phyloP scores from a whole-genome alignment of 805 yeast species.

The Kregervanrija fluxuum region DNA sequence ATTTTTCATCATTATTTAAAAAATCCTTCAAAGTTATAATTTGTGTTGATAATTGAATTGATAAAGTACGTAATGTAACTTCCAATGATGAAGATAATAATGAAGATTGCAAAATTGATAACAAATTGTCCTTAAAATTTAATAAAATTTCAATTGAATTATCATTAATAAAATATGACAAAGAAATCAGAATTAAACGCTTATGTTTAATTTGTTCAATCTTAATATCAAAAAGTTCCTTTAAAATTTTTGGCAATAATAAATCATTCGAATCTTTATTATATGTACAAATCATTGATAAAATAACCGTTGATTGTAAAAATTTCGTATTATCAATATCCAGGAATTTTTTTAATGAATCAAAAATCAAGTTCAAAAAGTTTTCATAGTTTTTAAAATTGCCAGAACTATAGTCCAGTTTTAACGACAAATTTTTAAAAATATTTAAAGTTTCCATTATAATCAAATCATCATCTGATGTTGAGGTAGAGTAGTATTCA shows the following conservation, averaged over 20 bases:
- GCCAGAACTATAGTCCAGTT: slow-evolving; percentile 11
- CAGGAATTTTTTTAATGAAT: slow-evolving; percentile 36
- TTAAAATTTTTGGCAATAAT: slow-evolving; percentile 41
- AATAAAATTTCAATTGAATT: slow-evolving; percentile 22
- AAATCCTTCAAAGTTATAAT: slow-evolving; percentile 44
- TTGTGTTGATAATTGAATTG: slow-evolving; percentile 58
- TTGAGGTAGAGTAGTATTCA: slow-evolving; percentile 25
- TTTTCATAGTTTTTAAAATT: slow-evolving; percentile 7
- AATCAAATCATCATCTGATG: slow-evolving; percentile 26
- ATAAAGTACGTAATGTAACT: slow-evolving; percentile 58
- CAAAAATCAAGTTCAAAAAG: slow-evolving; percentile 24
- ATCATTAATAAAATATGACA: slow-evolving; percentile 8
- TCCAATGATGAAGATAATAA: slow-evolving; percentile 63
- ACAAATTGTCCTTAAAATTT: slow-evolving; percentile 54
- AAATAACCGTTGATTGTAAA: slow-evolving; percentile 55
- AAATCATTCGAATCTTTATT: slow-evolving; percentile 39
- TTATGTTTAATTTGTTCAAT: slow-evolving; percentile 9
- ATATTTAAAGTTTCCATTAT: slow-evolving; percentile 37
- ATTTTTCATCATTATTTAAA: slow-evolving; percentile 23
- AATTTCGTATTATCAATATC: slow-evolving; percentile 44
- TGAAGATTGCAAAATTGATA: slow-evolving; percentile 61
- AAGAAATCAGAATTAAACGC: slow-evolving; percentile 5
- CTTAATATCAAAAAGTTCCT: slow-evolving; percentile 27
- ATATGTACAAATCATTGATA: slow-evolving; percentile 48
- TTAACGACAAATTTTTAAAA: slow-evolving; percentile 36